Conservation (phyloP, 2,329 filamentous ascomycete genomes). For the Fusarium hainanense region DNA sequence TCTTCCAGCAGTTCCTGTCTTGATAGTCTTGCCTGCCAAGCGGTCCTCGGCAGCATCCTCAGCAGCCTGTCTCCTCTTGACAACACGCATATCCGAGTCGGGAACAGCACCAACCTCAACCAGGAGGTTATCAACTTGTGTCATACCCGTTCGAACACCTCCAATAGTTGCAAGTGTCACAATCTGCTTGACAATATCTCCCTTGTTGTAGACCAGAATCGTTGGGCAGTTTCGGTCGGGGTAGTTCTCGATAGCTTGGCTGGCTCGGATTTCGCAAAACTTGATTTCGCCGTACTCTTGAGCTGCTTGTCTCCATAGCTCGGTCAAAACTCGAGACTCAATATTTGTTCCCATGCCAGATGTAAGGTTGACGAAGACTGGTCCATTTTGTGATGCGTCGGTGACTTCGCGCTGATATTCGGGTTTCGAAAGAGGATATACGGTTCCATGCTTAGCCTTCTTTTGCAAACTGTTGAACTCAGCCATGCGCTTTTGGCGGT, state of each 20-base stretch:
- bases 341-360: constrained; percentile 82
- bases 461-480: constrained; percentile 81
- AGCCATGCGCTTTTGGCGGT: constrained; percentile 86
- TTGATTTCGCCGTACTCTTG: constrained; percentile 92
- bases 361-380: constrained; percentile 82
- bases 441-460: constrained; percentile 85
- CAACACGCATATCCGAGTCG: constrained; percentile 80
- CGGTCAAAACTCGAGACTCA: constrained; percentile 84
- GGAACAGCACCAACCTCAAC: constrained; percentile 84
- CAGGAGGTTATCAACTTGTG: constrained; percentile 83
- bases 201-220: constrained; percentile 90
- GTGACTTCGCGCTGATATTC: constrained; percentile 94
- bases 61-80: constrained; percentile 68
- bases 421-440: constrained; percentile 93
- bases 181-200: constrained; percentile 90
- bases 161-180: constrained; percentile 87
- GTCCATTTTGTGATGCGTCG: constrained; percentile 79
- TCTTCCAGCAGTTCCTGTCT: constrained; percentile 61
- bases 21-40: constrained; percentile 61
- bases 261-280: constrained; percentile 94
- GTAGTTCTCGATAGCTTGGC: constrained; percentile 96
- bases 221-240: constrained; percentile 95
- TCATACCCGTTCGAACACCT: constrained; percentile 75
- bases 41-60: constrained; percentile 71
- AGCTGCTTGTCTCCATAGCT: constrained; percentile 88